Evolutionary conservation across 192 early-diverging fungal genomes (phyloP), one percentile per base, ranked within the genome.

Genomic region (Diversispora eburnea): DNA sequence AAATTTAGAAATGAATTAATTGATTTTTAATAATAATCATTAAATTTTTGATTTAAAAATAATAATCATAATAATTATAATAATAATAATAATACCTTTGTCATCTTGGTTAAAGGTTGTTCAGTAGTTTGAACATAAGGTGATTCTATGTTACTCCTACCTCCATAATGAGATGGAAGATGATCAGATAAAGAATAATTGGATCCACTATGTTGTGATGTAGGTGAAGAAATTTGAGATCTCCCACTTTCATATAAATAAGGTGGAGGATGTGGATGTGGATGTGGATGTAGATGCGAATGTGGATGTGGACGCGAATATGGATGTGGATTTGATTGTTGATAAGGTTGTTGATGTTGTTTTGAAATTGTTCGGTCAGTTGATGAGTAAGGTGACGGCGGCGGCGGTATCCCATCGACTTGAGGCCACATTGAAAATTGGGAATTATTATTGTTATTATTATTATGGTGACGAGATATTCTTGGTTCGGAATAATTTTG

Each of bases 61-160:
- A 33, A 33, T n/a, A n/a, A n/a, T n/a, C n/a, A n/a, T n/a, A n/a
- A n/a, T n/a, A n/a, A 33, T 33, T 33, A 33, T 33, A 33, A 33
- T 1, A 33, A 33, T 33, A 33, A 33, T 33, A 33, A 33, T 33
- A 33, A 33, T 54, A 54, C 42, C 12, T 63, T 63, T 19, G 39
- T 41, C 42, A 63, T 42, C 43, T 63, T 63, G 43, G 8, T 39
- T n/a, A 63, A n/a, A 3, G 61, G 42, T 45, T 33, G 61, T 45
- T 63, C 61, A 3, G 61, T 63, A 43, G 61, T 63, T 63, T 63
- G 61, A 8, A 46, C 17, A 63, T 63, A 63, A 63, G 61, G 42
- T 8, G 61, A 43, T 42, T 63, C 61, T 5, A 6, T 15, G 42
- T 63, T 42, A 39, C 43, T 41, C 12, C 61, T 43, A 43, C 5